Evolutionary conservation across 1,284 basidiomycete species (phyloP).

Genomic region (Ganoderma boninense): DNA sequence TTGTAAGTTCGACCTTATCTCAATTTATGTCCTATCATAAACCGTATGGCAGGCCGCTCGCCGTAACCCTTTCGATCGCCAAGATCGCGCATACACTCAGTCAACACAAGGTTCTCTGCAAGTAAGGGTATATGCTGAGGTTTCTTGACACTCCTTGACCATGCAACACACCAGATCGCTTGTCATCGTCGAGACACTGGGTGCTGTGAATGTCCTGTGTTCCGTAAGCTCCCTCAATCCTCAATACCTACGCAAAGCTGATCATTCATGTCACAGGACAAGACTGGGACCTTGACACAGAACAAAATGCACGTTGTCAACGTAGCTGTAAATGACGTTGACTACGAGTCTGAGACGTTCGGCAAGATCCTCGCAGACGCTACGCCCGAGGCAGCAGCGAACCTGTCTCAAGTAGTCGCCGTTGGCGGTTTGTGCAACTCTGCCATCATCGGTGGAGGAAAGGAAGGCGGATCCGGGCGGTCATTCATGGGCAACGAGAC

Average conservation of each 20-base stretch:
- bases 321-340: conserved; percentile 49
- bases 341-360: conserved; percentile 41
- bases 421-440: conserved; percentile 69
- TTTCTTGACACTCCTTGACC: background rate
- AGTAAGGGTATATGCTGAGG: conserved; percentile 39
- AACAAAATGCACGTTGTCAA: conserved; percentile 54
- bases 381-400: conserved; percentile 20
- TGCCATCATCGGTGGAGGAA: conserved; percentile 55
- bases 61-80: conserved; percentile 53
- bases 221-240: conserved; percentile 39
- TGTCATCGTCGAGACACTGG: conserved; percentile 55
- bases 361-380: conserved; percentile 12
- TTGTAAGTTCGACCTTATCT: conserved; percentile 34
- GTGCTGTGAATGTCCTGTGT: conserved; percentile 52
- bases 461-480: conserved; percentile 45
- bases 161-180: conserved; percentile 13
- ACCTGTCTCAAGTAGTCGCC: conserved; percentile 42
- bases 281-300: conserved; percentile 60
- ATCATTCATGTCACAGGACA: conserved; percentile 35
- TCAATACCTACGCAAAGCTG: background rate
- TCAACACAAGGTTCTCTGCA: conserved; percentile 67
- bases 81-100: conserved; percentile 59
- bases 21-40: background rate
- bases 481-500: conserved; percentile 69
- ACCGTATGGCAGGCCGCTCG: conserved; percentile 46